Percentiles rank a stretch among this genome's conserved stretches.
phyloP scores from a whole-genome alignment of 345 rosid genomes.

The Angophora floribunda region DNA sequence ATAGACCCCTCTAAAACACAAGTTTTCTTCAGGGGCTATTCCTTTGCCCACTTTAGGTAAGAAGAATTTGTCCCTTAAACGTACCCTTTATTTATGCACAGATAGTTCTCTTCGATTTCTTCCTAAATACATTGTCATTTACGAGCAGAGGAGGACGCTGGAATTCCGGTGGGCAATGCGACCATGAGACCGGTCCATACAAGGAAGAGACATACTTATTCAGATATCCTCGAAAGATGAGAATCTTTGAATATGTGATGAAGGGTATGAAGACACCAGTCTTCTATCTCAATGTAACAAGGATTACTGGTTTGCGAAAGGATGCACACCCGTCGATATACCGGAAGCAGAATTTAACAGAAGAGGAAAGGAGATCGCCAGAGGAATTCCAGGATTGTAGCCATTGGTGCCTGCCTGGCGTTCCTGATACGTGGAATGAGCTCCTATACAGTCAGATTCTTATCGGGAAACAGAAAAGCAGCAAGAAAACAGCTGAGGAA shows the following conservation, averaged over 20 bases:
- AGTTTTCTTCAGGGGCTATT: constrained; percentile 32
- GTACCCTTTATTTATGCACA: not conserved
- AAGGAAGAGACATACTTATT: constrained; percentile 2
- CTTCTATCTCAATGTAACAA: constrained; percentile 25
- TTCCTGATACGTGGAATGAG: constrained; percentile 50
- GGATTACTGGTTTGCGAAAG: constrained; percentile 30
- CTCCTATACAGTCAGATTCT: constrained; percentile 24
- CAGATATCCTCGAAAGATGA: constrained; percentile 25
- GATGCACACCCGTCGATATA: constrained; percentile 38
- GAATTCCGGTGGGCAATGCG: constrained; percentile 38
- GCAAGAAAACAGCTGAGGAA: not conserved
- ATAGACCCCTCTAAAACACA: constrained; percentile 20
- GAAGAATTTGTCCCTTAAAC: not conserved
- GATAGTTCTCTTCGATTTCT: not conserved
- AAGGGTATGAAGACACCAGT: constrained; percentile 20
- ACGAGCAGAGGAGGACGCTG: constrained; percentile 33
- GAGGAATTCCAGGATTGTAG: constrained; percentile 30
- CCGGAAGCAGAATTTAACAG: constrained; percentile 10
- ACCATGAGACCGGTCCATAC: constrained; percentile 21
- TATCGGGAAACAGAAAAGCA: not conserved
- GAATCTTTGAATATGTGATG: constrained; percentile 18
- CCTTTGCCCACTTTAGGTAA: constrained; percentile 32
- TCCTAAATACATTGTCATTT: not conserved
- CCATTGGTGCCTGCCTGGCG: constrained; percentile 58
- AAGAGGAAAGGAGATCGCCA: constrained; percentile 13